Base-by-base conservation (phyloP, 2,329 filamentous ascomycete species). In the Sclerotinia nivalis region DNA sequence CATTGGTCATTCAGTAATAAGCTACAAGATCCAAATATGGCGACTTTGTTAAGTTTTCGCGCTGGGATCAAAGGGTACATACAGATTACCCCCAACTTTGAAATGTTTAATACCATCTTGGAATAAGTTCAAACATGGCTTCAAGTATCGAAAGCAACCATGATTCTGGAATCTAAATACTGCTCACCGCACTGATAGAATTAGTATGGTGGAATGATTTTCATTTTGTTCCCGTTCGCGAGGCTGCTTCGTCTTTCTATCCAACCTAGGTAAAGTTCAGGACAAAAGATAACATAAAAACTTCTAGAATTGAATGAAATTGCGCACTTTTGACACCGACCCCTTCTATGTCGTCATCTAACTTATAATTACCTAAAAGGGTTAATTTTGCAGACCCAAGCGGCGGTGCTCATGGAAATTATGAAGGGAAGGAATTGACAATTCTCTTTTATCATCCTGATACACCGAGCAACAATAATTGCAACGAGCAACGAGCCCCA, bases 271-370 rank as follows among this genome's bases (percentile, higher is more conserved):
- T 22, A 62, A 62, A 62, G 43, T 22, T 60, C 58, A 28, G 25
- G 58, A 43, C 58, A 10, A 13, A 45, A 31, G n/a, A 60, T n/a
- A 34, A 43, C 13, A 43, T 2, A 43, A 43, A 15, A 43, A n/a
- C 25, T 47, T 61, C 59, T 61, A 20, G 59, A 61, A 49, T 22
- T 31, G 59, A 13, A 61, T 49, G 6, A 47, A 34, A 61, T 61
- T 49, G 22, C 59, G 40, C 43, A 61, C 43, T 47, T 15, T 22
- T 49, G 18, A 49, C 59, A 61, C 22, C n/a, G 59, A 61, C 25
- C 45, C 40, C 37, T 37, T 60, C 18, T 37, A n/a, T 58, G 12
- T 37, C 34, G 34, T 22, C 40, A 58, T 12, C 54, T 37, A 43
- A n/a, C 49, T 1, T 12, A 50, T 22, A 9, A 49, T 25, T 25